These are phyloP conservation scores for Yamadazyma paraphyllophila DNA, from an alignment of 805 yeast genomes.

Conservation along the genomic window DNA sequence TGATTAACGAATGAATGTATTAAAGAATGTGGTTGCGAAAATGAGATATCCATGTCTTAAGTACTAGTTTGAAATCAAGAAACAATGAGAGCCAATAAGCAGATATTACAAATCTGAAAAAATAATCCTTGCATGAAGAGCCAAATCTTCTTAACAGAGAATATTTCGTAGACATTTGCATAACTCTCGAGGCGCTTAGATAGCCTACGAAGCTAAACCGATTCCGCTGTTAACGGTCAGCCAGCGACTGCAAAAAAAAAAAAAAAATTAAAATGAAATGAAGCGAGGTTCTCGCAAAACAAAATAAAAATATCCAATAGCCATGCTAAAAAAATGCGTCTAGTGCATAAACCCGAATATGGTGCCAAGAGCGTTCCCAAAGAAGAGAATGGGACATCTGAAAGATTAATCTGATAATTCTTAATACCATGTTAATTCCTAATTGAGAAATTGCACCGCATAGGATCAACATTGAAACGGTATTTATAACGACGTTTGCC, in stretches of 20 bases:
- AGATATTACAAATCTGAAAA: neutral
- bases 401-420: neutral
- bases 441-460: neutral
- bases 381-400: neutral
- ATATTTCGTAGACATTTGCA: neutral
- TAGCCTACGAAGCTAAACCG: neutral
- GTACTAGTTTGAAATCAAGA: neutral
- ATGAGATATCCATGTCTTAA: neutral
- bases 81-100: neutral
- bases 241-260: conserved; percentile 1
- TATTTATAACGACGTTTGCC: too few relatives aligned
- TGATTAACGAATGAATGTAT: conserved; percentile 3
- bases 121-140: neutral
- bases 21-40: neutral
- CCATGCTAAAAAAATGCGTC: conserved; percentile 4
- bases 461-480: too few relatives aligned
- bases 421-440: neutral
- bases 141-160: neutral
- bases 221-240: conserved; percentile 2
- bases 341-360: conserved; percentile 1
- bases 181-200: neutral
- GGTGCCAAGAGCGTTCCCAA: neutral
- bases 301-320: neutral
- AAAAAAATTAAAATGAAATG: neutral
- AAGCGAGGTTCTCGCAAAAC: neutral